phyloP scores from a whole-genome alignment of 2,329 filamentous ascomycete genomes.

The Fulvia fulva region DNA sequence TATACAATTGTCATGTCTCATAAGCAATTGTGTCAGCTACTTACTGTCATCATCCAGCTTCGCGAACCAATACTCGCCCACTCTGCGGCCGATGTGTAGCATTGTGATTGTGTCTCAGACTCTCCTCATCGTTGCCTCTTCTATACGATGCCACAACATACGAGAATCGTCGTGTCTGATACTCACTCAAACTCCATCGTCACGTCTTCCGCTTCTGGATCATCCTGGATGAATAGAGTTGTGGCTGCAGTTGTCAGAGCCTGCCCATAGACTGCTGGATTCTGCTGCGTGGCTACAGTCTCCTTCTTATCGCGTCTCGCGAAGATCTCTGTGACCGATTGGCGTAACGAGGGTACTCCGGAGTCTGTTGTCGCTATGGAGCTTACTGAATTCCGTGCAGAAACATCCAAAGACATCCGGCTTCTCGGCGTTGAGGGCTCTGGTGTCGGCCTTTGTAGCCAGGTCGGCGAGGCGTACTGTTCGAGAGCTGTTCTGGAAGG shows the following conservation, averaged over 20 bases:
- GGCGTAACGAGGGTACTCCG: not conserved
- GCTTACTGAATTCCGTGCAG: not conserved
- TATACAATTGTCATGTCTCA: not conserved
- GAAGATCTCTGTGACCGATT: not conserved
- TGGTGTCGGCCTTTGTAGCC: not conserved
- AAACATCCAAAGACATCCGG: not conserved
- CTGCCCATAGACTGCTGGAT: not conserved
- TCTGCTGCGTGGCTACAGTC: not conserved
- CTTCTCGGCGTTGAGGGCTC: not conserved
- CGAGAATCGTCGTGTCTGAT: not conserved
- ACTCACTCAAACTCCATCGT: not conserved
- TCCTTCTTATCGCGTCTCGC: constrained; percentile 1
- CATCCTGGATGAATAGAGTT: not conserved
- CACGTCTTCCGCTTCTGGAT: not conserved
- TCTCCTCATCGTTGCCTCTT: not conserved
- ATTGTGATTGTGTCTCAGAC: not conserved
- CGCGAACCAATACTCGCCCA: not conserved
- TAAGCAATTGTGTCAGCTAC: not conserved
- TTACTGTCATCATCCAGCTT: not conserved
- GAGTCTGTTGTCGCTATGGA: not conserved
- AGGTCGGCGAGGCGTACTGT: not conserved
- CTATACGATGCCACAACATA: not conserved
- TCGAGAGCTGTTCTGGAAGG: not conserved
- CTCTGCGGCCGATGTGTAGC: not conserved
- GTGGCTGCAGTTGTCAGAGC: not conserved